Evolutionary conservation across 1,284 basidiomycete genomes (phyloP), one percentile per base, ranked within the genome.

Genomic region (Leccinum olivaceoglutinosum): DNA sequence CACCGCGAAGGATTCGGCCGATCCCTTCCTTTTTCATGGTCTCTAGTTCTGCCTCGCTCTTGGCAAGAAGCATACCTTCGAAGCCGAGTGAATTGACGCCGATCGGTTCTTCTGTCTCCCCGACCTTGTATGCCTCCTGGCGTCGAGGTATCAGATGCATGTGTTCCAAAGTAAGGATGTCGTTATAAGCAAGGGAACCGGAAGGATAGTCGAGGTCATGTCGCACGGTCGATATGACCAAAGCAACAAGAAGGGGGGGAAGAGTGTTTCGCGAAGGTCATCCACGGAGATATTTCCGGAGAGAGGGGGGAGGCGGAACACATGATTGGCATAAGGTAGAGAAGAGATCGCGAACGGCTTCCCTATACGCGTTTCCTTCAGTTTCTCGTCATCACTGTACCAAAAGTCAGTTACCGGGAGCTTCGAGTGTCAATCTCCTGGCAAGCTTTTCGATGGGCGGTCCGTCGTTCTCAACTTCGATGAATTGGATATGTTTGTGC

Each of bases 401-500:
- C 14, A 5, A 56, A 4, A 5, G 29, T 34, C 9, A 60, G 58
- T 66, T 67, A 71, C 66, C 58, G 60, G 63, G 59, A 21, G 21
- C 21, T 21, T 21, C 21, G 21, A 21, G 21, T 10, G 76, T 78
- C 10, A 82, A 75, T n/a, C 76, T 74, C 66, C 80, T 80, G 5
- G 89, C 86, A 66, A 93, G 81, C 58, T 75, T 78, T 74, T 94
- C 92, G 46, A 94, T 79, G 0, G 93, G 93, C 34, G 90, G 88
- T 4, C 85, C 87, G 56, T 83, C 81, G 21, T 78, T 77, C 51
- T 78, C 80, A 11, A 83, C 81, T n/a, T n/a, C n/a, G n/a, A n/a
- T 76, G 65, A 94, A 88, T 74, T 96, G 93, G 21, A 95, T 71
- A 73, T 96, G 93, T 69, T 95, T 92, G 77, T 94, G 93, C 2